phyloP scores from a whole-genome alignment of 2,329 filamentous ascomycete species.

The Fusarium irregulare region DNA sequence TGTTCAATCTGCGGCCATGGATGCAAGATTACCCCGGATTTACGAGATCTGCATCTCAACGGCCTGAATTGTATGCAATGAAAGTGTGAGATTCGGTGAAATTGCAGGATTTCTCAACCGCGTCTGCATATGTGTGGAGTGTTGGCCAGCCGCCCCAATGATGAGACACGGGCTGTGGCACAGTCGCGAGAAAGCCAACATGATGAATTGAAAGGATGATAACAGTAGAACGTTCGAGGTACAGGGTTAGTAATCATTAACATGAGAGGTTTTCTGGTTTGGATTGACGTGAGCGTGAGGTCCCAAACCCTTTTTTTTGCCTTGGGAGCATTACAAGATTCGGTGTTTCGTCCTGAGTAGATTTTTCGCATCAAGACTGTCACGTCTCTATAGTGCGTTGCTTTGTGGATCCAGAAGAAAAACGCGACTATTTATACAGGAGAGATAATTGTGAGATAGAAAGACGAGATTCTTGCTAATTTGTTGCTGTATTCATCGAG shows the following conservation, averaged over 20 bases:
- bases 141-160: neutral
- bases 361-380: too few relatives aligned
- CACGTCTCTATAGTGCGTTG: too few relatives aligned
- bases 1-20: neutral
- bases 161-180: neutral
- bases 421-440: too few relatives aligned
- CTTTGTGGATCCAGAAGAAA: too few relatives aligned
- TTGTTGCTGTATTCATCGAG: too few relatives aligned
- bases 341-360: too few relatives aligned
- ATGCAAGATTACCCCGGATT: neutral
- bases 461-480: too few relatives aligned
- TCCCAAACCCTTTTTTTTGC: too few relatives aligned
- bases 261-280: too few relatives aligned
- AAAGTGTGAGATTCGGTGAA: neutral
- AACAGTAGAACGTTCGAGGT: neutral
- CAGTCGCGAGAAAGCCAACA: neutral
- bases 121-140: neutral
- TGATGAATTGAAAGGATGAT: neutral
- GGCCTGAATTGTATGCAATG: neutral
- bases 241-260: fast-evolving
- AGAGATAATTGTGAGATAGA: too few relatives aligned
- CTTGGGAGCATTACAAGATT: too few relatives aligned
- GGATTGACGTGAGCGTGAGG: too few relatives aligned
- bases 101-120: neutral
- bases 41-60: neutral